phyloP scores from a whole-genome alignment of 306 rosid genomes.

The Argentina anserina region DNA sequence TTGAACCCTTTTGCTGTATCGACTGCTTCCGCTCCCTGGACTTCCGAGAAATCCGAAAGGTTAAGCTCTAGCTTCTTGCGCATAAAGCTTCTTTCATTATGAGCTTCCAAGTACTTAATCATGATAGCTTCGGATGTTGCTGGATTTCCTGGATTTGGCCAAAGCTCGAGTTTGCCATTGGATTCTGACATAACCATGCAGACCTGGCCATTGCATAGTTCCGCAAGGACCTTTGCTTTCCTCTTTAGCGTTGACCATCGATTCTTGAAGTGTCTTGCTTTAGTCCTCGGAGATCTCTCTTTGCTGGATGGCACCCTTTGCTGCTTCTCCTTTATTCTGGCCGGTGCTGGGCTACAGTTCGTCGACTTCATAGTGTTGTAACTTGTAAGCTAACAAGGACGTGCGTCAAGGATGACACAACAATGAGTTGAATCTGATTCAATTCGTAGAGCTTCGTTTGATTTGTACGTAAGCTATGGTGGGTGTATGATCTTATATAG shows the following conservation, averaged over 20 bases:
- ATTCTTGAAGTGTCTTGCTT: background rate
- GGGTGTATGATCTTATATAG: background rate
- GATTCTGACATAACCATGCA: background rate
- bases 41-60: background rate
- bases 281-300: background rate
- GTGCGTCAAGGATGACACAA: background rate
- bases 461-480: background rate
- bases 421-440: background rate
- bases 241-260: background rate
- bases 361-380: background rate
- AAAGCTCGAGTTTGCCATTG: background rate
- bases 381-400: background rate
- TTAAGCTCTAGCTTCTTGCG: background rate
- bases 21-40: background rate
- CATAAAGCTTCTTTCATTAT: background rate
- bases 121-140: background rate
- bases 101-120: background rate
- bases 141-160: background rate
- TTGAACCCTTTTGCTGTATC: background rate
- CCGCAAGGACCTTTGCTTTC: background rate
- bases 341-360: background rate
- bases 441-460: background rate
- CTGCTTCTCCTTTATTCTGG: background rate
- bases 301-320: background rate
- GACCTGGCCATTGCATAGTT: conserved; percentile 2